Evolutionary conservation across 2,329 filamentous ascomycete species (phyloP).

Genomic region (Calycina herbarum): DNA sequence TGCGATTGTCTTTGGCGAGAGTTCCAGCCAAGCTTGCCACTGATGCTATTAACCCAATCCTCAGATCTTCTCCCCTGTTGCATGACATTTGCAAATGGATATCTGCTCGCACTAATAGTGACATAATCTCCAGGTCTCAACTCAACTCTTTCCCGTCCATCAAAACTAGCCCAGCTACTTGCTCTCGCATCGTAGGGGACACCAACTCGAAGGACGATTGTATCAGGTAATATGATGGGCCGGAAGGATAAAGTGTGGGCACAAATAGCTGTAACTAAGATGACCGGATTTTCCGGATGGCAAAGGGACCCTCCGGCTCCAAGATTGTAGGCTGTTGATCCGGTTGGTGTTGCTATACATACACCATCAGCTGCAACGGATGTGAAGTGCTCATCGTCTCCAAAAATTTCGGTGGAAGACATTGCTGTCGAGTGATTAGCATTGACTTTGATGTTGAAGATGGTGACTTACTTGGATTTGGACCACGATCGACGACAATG

Average conservation of each 20-base stretch:
- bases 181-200: constrained; percentile 93
- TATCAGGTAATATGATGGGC: constrained; percentile 95
- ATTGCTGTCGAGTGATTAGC: constrained; percentile 58
- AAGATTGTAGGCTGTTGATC: constrained; percentile 93
- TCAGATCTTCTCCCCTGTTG: constrained; percentile 67
- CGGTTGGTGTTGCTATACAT: constrained; percentile 91
- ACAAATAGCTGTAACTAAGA: constrained; percentile 91
- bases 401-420: constrained; percentile 89
- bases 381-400: constrained; percentile 89
- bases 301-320: constrained; percentile 93
- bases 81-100: constrained; percentile 77
- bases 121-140: constrained; percentile 78
- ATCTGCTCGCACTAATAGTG: constrained; percentile 77
- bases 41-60: constrained; percentile 82
- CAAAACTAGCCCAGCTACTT: constrained; percentile 95
- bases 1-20: constrained; percentile 67
- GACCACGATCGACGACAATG: constrained; percentile 91
- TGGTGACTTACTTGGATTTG: constrained; percentile 77
- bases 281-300: constrained; percentile 94
- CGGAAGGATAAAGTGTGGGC: constrained; percentile 93
- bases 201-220: constrained; percentile 86
- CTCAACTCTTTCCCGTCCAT: constrained; percentile 86
- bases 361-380: constrained; percentile 91
- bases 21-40: constrained; percentile 78
- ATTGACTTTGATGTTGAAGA: neutral